Evolutionary conservation across 257 asterid species (phyloP).

Genomic region (Fraxinus cuspidata): DNA sequence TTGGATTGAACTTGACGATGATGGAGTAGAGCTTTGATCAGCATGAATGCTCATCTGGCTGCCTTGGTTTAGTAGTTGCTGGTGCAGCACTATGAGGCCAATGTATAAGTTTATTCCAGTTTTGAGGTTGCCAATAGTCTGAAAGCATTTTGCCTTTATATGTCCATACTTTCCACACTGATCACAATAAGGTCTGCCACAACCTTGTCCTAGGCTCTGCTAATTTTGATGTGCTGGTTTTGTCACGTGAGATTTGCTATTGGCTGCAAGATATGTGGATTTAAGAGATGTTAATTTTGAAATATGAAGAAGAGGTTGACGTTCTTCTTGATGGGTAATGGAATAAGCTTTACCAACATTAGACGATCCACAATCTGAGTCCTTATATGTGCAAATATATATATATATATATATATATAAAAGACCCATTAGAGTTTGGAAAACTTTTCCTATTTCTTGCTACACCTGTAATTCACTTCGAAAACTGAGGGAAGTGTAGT

Average conservation of each 20-base stretch:
- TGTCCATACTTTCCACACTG: not conserved
- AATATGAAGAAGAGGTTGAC: not conserved
- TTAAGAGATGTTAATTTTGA: too few species aligned
- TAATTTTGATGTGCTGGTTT: not conserved
- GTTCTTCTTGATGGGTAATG: not conserved
- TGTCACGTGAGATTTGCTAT: not conserved
- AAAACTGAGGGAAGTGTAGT: too few species aligned
- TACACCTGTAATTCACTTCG: too few species aligned
- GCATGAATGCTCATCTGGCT: not conserved
- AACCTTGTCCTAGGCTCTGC: not conserved
- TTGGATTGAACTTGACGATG: not conserved
- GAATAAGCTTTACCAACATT: not conserved
- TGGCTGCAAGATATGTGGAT: not conserved
- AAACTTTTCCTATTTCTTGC: too few species aligned
- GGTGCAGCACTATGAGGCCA: not conserved
- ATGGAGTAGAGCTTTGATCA: not conserved
- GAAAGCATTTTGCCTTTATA: not conserved
- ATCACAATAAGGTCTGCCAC: not conserved
- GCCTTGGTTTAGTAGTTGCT: not conserved
- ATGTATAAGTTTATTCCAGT: not conserved
- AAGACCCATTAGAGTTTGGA: not conserved
- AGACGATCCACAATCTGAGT: not conserved
- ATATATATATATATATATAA: not conserved
- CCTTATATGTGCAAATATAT: not conserved
- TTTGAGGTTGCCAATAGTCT: too few species aligned